Evolutionary conservation across 148 eudicot species (phyloP), one percentile per base, ranked within the genome.

Genomic region (Arbutus unedo): DNA sequence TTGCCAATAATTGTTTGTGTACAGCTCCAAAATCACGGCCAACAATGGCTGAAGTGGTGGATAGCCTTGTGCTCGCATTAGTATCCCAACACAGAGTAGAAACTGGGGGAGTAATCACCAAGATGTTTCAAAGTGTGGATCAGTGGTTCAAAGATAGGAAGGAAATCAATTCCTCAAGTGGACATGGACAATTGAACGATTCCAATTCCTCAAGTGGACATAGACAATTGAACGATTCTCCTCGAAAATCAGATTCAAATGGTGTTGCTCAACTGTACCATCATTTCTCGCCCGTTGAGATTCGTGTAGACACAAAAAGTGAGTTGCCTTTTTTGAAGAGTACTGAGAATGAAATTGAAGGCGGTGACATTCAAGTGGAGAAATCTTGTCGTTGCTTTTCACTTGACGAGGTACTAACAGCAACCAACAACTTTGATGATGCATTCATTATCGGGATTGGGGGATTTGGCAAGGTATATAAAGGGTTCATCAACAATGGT

Each of bases 21-120:
- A 10, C 21, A 47, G 6, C 5, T 2, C 38, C 77, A 3, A 11
- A n/a, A 48, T 54, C 18, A 21, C 50, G 77, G 8, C 77, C 77
- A 8, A 48, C 77, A 48, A 74, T 48, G 77, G 5, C 77, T 45
- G 54, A 74, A 9, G 77, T 74, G 21, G 77, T 47, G 16, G 77
- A 49, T 2, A n/a, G 53, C 54, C 77, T 74, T n/a, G 55, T 47
- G 38, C 38, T 31, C 38, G 38, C 38, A 31, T 31, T 31, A 31
- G 54, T 21, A 4, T 48, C 77, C 15, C 77, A 74, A 11, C 68
- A 31, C 0, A 8, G 23, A 31, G 38, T 31, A 62, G 23, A 31
- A 21, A n/a, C 11, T 4, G 31, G 3, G 1, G 31, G 31, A 21
- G 23, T 13, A 0, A 62, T 3, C 2, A 2, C 5, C 0, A 62